Evolutionary conservation across 495 filamentous ascomycete genomes (phyloP).

Genomic region (Talaromyces stipitatus): DNA sequence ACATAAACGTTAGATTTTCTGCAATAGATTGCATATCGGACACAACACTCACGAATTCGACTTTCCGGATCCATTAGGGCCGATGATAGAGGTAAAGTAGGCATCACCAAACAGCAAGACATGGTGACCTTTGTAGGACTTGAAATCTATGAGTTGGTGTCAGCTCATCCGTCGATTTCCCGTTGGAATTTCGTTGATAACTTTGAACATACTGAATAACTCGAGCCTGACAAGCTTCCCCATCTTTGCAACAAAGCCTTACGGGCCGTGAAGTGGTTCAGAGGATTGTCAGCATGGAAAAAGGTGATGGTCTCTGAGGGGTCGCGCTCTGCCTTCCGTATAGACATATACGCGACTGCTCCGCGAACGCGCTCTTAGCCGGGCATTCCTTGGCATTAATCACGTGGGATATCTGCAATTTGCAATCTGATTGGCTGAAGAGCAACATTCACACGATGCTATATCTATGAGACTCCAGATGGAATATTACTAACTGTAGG

Average conservation of each 20-base stretch:
- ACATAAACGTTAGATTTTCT: not conserved
- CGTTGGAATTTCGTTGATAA: not conserved
- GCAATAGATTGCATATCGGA: not conserved
- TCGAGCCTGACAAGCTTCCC: conserved; percentile 92
- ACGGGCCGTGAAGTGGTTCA: not conserved
- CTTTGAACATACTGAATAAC: conserved; percentile 66
- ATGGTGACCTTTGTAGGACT: conserved; percentile 97
- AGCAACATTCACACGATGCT: too few relatives aligned
- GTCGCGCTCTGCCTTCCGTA: not conserved
- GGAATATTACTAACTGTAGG: too few relatives aligned
- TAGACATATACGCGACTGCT: not conserved
- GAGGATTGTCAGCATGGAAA: not conserved
- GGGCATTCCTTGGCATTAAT: not conserved
- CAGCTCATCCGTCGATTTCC: not conserved
- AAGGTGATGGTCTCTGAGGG: not conserved
- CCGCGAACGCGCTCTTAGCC: not conserved
- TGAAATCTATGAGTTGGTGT: conserved; percentile 70
- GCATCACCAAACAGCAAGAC: conserved; percentile 91
- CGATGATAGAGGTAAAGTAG: conserved; percentile 98
- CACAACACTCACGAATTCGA: conserved; percentile 81
- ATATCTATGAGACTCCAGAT: too few relatives aligned
- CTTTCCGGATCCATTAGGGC: conserved; percentile 98
- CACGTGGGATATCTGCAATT: not conserved
- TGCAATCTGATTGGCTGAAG: not conserved
- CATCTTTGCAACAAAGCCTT: conserved; percentile 34